Conservation (phyloP, 345 rosid species). For the Isatis tinctoria region DNA sequence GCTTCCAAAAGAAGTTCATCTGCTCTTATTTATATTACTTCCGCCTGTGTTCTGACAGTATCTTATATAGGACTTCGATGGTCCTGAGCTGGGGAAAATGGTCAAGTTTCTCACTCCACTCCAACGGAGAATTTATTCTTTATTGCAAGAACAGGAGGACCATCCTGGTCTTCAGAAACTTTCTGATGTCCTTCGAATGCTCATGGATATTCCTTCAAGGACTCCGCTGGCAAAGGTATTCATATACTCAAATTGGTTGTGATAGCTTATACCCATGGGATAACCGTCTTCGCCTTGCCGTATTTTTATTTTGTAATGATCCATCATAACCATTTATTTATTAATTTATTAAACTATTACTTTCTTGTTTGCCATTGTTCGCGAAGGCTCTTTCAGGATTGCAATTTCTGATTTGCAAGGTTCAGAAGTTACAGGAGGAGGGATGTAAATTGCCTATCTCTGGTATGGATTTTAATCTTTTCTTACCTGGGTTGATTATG, state of each 20-base stretch:
- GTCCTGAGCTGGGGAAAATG: constrained; percentile 66
- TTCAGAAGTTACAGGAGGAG: constrained; percentile 50
- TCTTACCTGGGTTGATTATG: not conserved
- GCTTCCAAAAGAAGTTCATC: not conserved
- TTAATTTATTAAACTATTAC: not conserved
- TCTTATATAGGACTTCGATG: constrained; percentile 62
- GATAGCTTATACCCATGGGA: not conserved
- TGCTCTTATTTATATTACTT: not conserved
- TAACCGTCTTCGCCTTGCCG: not conserved
- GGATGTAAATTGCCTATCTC: constrained; percentile 66
- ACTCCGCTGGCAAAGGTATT: constrained; percentile 89
- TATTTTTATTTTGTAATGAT: not conserved
- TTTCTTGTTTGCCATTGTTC: constrained; percentile 21
- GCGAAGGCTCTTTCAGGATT: constrained; percentile 78
- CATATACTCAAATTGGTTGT: not conserved
- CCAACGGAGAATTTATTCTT: constrained; percentile 39
- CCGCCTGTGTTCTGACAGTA: constrained; percentile 10
- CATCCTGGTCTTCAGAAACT: constrained; percentile 79
- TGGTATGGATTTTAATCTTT: constrained; percentile 41
- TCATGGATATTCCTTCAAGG: constrained; percentile 61
- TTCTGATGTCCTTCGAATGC: constrained; percentile 62
- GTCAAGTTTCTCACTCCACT: constrained; percentile 56
- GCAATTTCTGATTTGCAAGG: constrained; percentile 67
- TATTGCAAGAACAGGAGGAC: constrained; percentile 69
- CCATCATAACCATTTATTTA: not conserved